These are phyloP conservation scores for Clonostachys rosea DNA, from an alignment of 2,329 filamentous ascomycete genomes.

Conservation along the genomic window DNA sequence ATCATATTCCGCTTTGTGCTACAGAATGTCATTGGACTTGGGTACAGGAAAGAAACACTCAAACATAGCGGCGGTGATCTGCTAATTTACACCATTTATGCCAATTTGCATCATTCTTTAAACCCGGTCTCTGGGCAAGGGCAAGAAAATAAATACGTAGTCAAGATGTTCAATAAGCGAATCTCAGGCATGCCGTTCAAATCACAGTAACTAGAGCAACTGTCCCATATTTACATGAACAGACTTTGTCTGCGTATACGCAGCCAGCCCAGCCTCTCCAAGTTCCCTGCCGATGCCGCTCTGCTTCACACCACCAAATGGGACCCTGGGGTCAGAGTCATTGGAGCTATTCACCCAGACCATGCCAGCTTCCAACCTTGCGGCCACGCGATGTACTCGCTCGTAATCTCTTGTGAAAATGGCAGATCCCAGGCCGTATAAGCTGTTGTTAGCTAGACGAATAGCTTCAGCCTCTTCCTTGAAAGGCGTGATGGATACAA, in stretches of 20 bases:
- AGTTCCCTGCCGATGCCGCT: slow-evolving; percentile 51
- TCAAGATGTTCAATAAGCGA: too few species aligned
- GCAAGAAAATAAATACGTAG: too few species aligned
- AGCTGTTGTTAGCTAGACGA: slow-evolving; percentile 25
- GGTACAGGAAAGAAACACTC: too few species aligned
- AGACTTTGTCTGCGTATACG: slow-evolving; percentile 27
- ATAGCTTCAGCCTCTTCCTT: slow-evolving; percentile 13
- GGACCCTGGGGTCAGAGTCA: slow-evolving; percentile 10
- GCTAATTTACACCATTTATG: too few species aligned
- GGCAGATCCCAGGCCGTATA: slow-evolving; percentile 45
- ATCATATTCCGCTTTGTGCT: too few species aligned
- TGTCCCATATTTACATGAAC: slow-evolving; percentile 13
- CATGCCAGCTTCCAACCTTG: slow-evolving; percentile 45
- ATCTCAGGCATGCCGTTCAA: neutral
- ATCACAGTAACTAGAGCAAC: neutral
- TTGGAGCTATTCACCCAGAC: slow-evolving; percentile 24
- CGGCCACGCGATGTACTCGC: slow-evolving; percentile 23
- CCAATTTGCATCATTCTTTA: too few species aligned
- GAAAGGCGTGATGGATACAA: slow-evolving; percentile 11
- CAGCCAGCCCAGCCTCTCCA: slow-evolving; percentile 30
- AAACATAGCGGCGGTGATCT: too few species aligned
- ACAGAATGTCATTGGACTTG: too few species aligned
- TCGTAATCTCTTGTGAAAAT: slow-evolving; percentile 48
- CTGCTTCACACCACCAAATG: slow-evolving; percentile 47
- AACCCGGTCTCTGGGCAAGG: too few species aligned